phyloP scores from a whole-genome alignment of 179 eudicot genomes.

The Silene vulgaris region DNA sequence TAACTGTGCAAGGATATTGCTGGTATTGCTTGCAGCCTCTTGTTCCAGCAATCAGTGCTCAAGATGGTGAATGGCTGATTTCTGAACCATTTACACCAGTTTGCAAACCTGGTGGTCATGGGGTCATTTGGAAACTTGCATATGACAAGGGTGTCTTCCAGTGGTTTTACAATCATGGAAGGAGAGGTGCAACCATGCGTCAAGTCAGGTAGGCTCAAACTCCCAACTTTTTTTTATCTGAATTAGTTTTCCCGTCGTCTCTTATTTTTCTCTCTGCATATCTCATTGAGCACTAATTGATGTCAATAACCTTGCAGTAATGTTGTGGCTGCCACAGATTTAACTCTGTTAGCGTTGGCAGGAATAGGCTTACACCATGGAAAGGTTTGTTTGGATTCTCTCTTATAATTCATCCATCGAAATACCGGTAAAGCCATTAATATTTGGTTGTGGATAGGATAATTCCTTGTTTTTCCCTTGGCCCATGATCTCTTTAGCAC shows the following conservation, averaged over 20 bases:
- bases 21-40: constrained; percentile 68
- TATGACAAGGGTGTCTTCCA: constrained; percentile 82
- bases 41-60: constrained; percentile 88
- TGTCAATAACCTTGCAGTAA: constrained; percentile 60
- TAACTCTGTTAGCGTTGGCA: constrained; percentile 86
- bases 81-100: constrained; percentile 67
- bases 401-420: background rate
- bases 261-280: constrained; percentile 7
- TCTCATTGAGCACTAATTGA: constrained; percentile 28
- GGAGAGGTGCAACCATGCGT: constrained; percentile 91
- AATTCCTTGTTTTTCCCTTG: background rate
- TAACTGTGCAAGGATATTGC: constrained; percentile 17
- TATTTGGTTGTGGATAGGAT: background rate
- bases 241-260: constrained; percentile 12
- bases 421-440: background rate
- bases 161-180: constrained; percentile 75
- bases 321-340: constrained; percentile 98
- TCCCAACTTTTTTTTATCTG: constrained; percentile 15
- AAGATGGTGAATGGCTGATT: constrained; percentile 86
- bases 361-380: constrained; percentile 85
- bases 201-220: constrained; percentile 73
- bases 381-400: constrained; percentile 42
- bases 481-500: background rate
- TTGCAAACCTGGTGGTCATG: constrained; percentile 99
- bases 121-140: constrained; percentile 97